Percentiles rank a stretch among this genome's conserved stretches.
Conservation (phyloP, 192 early-diverging fungal species). For the Coemansia sp. region DNA sequence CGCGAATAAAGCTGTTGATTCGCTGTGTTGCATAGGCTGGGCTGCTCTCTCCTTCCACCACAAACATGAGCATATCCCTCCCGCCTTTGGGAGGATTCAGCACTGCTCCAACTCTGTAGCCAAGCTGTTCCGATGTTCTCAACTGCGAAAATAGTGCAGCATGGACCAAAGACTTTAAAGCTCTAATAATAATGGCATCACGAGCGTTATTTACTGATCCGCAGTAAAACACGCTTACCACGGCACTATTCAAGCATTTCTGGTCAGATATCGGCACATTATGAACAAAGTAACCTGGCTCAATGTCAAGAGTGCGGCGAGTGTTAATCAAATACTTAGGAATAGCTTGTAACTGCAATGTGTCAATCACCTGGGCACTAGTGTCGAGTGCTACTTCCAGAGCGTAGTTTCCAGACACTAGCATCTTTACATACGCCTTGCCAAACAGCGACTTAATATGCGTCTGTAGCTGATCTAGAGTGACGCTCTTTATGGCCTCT, state of each 20-base stretch:
- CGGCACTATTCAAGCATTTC: conserved; percentile 77
- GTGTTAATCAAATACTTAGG: conserved; percentile 8
- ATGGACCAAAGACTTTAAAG: conserved; percentile 69
- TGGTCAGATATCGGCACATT: conserved; percentile 47
- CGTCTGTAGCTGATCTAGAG: conserved; percentile 59
- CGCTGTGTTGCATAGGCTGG: conserved; percentile 73
- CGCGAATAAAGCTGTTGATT: conserved; percentile 70
- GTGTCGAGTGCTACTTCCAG: conserved; percentile 62
- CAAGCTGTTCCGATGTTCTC: conserved; percentile 82
- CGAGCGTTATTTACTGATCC: conserved; percentile 59
- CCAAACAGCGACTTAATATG: conserved; percentile 68
- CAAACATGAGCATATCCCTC: background rate
- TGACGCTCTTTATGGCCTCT: conserved; percentile 66
- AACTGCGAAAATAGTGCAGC: conserved; percentile 86
- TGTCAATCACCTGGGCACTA: conserved; percentile 51
- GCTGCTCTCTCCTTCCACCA: conserved; percentile 61
- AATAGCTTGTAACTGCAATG: conserved; percentile 56
- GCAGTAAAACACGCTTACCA: conserved; percentile 72
- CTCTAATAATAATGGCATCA: conserved; percentile 54
- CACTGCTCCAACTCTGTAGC: conserved; percentile 42
- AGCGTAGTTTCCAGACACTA: conserved; percentile 76
- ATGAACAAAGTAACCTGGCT: conserved; percentile 22
- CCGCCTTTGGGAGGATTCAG: background rate
- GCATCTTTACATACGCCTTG: conserved; percentile 65
- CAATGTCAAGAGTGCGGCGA: background rate